phyloP scores from a whole-genome alignment of 805 yeast genomes.

The Schwanniomyces occidentalis region DNA sequence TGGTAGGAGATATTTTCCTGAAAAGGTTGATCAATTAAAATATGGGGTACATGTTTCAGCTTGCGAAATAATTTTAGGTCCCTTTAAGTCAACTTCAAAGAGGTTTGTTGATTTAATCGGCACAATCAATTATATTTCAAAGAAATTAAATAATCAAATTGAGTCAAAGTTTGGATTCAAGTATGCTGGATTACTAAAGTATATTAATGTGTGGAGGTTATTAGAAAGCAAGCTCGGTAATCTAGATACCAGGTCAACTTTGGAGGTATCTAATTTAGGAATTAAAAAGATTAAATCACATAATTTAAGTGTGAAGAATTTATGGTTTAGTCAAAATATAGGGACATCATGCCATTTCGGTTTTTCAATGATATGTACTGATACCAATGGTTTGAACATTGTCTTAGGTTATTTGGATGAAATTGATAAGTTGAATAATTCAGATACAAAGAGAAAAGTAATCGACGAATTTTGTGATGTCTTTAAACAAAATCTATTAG shows the following conservation, averaged over 20 bases:
- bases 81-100: background rate
- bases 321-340: conserved; percentile 1
- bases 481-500: background rate
- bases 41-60: conserved; percentile 3
- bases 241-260: conserved; percentile 9
- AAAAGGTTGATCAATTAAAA: conserved; percentile 6
- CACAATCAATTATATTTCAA: conserved; percentile 1
- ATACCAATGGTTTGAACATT: background rate
- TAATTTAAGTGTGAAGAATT: background rate
- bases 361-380: conserved; percentile 1
- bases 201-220: conserved; percentile 10
- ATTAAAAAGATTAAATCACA: background rate
- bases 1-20: conserved; percentile 13
- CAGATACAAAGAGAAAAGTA: conserved; percentile 4
- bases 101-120: background rate
- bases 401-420: conserved; percentile 2
- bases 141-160: conserved; percentile 1
- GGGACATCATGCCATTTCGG: background rate
- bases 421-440: too few species aligned
- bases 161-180: conserved; percentile 11
- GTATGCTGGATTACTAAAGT: conserved; percentile 13
- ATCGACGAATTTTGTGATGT: background rate
- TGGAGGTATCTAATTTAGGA: conserved; percentile 23
- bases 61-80: background rate
- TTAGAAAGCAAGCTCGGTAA: conserved; percentile 10